phyloP scores from a whole-genome alignment of 2,329 filamentous ascomycete species.

The Penicillium sp. region DNA sequence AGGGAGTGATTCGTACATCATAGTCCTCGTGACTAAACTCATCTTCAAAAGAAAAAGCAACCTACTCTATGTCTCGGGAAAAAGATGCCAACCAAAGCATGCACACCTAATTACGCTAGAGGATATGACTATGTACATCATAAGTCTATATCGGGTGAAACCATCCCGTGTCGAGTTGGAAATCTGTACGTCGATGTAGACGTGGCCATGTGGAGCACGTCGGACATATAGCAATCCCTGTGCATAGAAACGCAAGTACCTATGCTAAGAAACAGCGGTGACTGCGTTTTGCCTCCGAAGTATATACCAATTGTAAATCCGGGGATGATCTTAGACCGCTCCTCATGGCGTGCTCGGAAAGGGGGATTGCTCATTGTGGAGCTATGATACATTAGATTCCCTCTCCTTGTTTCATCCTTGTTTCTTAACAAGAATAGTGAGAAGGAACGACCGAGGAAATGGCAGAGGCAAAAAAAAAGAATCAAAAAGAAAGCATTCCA shows the following conservation, averaged over 20 bases:
- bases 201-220: constrained; percentile 7
- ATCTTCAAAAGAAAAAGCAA: background rate
- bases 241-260: background rate
- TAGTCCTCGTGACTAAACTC: background rate
- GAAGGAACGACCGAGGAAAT: background rate
- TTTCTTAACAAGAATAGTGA: background rate
- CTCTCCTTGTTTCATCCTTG: background rate
- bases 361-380: constrained; percentile 22
- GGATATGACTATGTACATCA: background rate
- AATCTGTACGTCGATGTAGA: background rate
- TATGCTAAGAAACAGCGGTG: constrained; percentile 19
- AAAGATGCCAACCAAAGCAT: constrained; percentile 4
- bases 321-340: constrained; percentile 13
- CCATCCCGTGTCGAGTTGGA: constrained; percentile 9
- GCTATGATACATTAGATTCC: background rate
- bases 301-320: constrained; percentile 7
- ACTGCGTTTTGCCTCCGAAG: constrained; percentile 6
- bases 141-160: constrained; percentile 16
- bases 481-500: background rate
- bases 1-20: background rate
- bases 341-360: constrained; percentile 21
- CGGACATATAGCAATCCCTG: background rate
- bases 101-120: background rate
- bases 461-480: background rate
- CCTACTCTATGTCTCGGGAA: background rate